Percentiles rank a stretch among this genome's conserved stretches.
Conservation (phyloP, 176 grass and related monocot species). For the Carex kokanica region DNA sequence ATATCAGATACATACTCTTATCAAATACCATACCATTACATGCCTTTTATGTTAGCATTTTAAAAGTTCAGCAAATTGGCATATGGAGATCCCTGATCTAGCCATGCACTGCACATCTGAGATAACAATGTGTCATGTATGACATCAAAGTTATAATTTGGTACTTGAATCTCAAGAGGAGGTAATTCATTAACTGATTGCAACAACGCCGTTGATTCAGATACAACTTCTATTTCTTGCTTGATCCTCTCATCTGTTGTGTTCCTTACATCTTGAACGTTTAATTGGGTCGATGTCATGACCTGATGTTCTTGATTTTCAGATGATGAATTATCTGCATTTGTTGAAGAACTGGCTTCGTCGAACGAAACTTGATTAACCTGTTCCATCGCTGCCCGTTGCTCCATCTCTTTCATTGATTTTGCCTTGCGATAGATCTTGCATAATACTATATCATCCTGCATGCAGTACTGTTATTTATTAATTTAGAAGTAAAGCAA, state of each 20-base stretch:
- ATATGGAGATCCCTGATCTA: constrained; percentile 57
- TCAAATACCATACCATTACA: neutral
- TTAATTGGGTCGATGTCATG: neutral
- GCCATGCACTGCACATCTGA: constrained; percentile 75
- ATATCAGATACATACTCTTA: neutral
- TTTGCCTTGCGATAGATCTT: constrained; percentile 89
- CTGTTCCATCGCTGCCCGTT: constrained; percentile 57
- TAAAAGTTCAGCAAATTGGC: constrained; percentile 50
- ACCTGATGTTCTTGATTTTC: constrained; percentile 40
- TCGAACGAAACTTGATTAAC: constrained; percentile 34
- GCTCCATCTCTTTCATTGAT: constrained; percentile 75
- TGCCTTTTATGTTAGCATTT: neutral
- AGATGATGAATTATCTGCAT: constrained; percentile 33
- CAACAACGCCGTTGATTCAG: constrained; percentile 23
- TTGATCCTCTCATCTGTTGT: constrained; percentile 21
- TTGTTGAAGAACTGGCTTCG: neutral
- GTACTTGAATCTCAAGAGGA: constrained; percentile 30
- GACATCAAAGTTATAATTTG: constrained; percentile 43
- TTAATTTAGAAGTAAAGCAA: neutral
- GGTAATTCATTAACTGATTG: constrained; percentile 25
- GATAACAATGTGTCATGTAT: constrained; percentile 51
- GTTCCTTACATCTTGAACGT: neutral
- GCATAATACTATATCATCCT: constrained; percentile 82
- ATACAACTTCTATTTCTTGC: constrained; percentile 33
- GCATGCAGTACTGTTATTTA: constrained; percentile 9